Base-by-base conservation (phyloP, 148 eudicot genomes). In the Cornus suecica region DNA sequence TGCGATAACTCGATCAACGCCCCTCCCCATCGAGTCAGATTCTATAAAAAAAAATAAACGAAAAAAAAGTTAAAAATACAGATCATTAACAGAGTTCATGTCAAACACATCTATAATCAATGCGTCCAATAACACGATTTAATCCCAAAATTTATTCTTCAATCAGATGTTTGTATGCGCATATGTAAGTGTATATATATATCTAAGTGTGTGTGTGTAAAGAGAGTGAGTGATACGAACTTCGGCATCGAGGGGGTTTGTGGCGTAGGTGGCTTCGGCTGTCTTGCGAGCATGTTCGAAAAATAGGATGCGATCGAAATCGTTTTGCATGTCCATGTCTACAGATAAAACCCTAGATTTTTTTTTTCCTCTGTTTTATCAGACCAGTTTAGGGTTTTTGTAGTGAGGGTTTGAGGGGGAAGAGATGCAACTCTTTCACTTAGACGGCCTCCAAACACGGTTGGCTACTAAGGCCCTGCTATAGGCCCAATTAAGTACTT, bases 221-320 rank as follows among this genome's bases (percentile, higher is more conserved):
- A 68, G 71, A 27, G 29, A 64, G 22, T 20, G 29, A 64, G 22
- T 20, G 75, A 42, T 20, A 81, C 78, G 62, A 25, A 94, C 98
- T 58, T 88, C 97, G 71, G 88, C 91, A 74, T 94, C 97, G 8
- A 76, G 85, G 69, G 98, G 98, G 73, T 90, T 81, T 45, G 78
- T 66, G 66, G 81, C 70, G 77, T 94, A 90, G 58, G 84, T 63
- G n/a, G 85, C 84, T 80, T 91, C 97, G 14, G 92, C 87, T 4
- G 86, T 31, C 69, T 87, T 90, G 74, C 98, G 92, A 81, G 94
- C 88, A 25, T 88, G 94, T 72, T 94, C 97, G 81, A 91, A 91
- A 83, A 88, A 90, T 29, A 91, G 76, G 1, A 91, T 65, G 15
- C 94, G 90, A 71, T 94, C 97, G 13, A 94, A 73, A 8, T 93